Percentiles rank a stretch among this genome's conserved stretches.
Evolutionary conservation across 116 monocot species (phyloP).

Genomic region (Posidonia oceanica): DNA sequence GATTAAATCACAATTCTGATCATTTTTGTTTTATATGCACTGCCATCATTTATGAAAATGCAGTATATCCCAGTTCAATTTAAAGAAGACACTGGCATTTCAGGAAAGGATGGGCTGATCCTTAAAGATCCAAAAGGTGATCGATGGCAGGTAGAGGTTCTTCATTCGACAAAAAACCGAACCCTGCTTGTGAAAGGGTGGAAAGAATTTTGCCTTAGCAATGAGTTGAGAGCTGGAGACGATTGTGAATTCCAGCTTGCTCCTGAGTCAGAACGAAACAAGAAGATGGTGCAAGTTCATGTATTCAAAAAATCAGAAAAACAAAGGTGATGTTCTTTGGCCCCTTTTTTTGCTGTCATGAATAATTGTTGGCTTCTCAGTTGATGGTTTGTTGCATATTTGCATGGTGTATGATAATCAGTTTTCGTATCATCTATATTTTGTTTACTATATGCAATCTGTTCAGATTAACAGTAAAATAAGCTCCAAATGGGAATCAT

Average conservation of each 20-base stretch:
- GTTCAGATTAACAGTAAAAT: no score
- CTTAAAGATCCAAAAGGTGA: constrained; percentile 8
- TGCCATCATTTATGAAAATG: neutral
- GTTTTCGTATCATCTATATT: no score
- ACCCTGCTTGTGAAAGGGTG: constrained; percentile 7
- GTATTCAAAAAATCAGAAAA: constrained; percentile 5
- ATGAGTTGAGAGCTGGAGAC: constrained; percentile 8
- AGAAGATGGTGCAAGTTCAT: constrained; percentile 1
- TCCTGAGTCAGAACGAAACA: neutral
- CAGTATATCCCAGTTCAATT: constrained; percentile 17
- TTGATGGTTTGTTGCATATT: no score
- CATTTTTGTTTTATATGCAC: neutral
- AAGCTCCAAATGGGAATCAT: no score
- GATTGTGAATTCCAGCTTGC: constrained; percentile 11
- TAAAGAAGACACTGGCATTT: constrained; percentile 8
- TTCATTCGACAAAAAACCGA: constrained; percentile 14
- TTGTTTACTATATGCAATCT: no score
- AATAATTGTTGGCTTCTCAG: no score
- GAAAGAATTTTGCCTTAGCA: constrained; percentile 12
- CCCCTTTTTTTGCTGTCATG: neutral
- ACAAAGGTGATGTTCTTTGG: neutral
- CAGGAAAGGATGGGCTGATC: neutral
- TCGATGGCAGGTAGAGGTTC: constrained; percentile 1
- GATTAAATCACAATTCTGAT: neutral
- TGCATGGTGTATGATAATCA: no score